Evolutionary conservation across 1,139 yeast species (phyloP), one percentile per base, ranked within the genome.

Genomic region (Insectozyma bohioensis): DNA sequence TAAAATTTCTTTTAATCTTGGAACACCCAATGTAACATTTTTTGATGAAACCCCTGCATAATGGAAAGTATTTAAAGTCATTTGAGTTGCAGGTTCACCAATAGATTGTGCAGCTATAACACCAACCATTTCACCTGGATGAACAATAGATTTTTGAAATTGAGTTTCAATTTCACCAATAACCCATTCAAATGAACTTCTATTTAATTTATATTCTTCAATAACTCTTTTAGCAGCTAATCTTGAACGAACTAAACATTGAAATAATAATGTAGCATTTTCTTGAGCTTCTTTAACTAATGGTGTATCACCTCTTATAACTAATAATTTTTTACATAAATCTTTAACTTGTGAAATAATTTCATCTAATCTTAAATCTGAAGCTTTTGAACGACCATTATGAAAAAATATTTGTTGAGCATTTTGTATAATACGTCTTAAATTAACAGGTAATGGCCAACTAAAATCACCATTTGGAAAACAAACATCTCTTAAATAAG

Each of bases 111-210:
- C 98, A 36, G 98, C 99, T 54, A 92, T 78, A 36, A 92, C 97
- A 71, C 99, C 99, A 39, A 94, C 98, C 98, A 92, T 92, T 61
- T 92, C 98, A 72, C 99, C 99, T 8, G 99, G 97, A 48, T 94
- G 94, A 31, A 90, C 98, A 53, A 88, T 71, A 4, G 97, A 83
- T 61, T 85, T 85, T 48, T 86, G 90, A 67, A 90, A 94, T 60
- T 90, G 97, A 16, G 92, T 77, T 55, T 88, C 96, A 48, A 94
- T 76, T 56, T 92, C 95, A 54, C 96, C 97, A 42, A 88, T 51
- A 27, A 87, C 95, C 98, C 98, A 94, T 47, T 88, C 92, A 54
- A 92, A 92, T 0, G 98, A 94, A 39, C 80, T 79, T 48, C 79
- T 79, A 52, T 81, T 87, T 51, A 94, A 70, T 48, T 86, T 80